A percentile compares a stretch with the other conserved stretches of the same genome.
Conservation (phyloP, 225 moss, liverwort and hornwort genomes). For the Ulota crispa region DNA sequence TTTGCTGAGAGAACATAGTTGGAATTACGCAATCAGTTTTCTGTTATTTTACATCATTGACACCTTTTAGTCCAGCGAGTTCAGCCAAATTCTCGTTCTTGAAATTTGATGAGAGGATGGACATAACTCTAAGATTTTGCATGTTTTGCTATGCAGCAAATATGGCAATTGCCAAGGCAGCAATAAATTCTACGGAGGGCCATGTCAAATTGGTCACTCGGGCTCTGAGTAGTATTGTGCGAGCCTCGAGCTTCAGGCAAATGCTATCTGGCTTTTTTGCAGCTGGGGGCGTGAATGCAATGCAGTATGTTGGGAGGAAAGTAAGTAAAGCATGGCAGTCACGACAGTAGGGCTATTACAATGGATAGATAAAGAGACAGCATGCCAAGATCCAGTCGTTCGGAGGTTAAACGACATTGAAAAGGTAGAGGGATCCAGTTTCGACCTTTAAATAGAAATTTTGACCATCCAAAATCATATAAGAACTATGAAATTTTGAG, state of each 20-base stretch:
- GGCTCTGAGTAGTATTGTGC: constrained; percentile 74
- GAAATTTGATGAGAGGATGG: not conserved
- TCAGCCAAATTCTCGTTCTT: not conserved
- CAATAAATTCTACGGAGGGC: constrained; percentile 55
- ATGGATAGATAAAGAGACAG: not conserved
- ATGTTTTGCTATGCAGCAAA: constrained; percentile 33
- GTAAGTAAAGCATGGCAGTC: constrained; percentile 84
- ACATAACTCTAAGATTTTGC: not conserved
- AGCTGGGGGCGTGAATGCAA: constrained; percentile 79
- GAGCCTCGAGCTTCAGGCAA: constrained; percentile 83
- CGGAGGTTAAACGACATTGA: not conserved
- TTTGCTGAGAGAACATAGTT: not conserved
- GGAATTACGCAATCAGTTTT: not conserved
- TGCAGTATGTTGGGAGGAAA: constrained; percentile 78
- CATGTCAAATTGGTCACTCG: constrained; percentile 63
- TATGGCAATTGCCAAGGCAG: constrained; percentile 64
- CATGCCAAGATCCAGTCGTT: not conserved
- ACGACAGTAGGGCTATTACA: constrained; percentile 19
- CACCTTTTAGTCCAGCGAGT: not conserved
- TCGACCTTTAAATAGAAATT: not conserved
- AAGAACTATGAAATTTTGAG: not conserved
- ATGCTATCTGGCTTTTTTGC: constrained; percentile 83
- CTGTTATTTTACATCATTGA: not conserved
- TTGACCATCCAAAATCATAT: not conserved
- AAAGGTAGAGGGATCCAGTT: not conserved